Base-by-base conservation (phyloP, 805 yeast genomes). In the Hanseniaspora vineae region DNA sequence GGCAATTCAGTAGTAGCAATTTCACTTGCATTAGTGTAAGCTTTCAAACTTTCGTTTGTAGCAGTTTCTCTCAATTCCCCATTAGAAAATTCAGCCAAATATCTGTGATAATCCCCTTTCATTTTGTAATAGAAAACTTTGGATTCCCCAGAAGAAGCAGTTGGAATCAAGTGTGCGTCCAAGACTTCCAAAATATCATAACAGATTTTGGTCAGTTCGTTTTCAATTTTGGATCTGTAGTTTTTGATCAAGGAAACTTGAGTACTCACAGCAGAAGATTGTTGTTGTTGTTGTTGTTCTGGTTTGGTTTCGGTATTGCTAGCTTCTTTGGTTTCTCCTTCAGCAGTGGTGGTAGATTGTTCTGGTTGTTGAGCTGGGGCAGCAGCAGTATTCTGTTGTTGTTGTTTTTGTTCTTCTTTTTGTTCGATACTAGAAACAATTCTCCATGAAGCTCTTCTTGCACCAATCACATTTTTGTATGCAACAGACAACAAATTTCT, bases 41-140 rank as follows among this genome's bases (percentile, higher is more conserved):
- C 90, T 69, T 87, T 95, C 65, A 88, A 78, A 39, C 97, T 90
- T 56, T 82, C 76, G 61, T 84, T 88, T 46, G 97, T 92, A 54
- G 96, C 94, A 56, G 77, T 87, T 67, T 88, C 86, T 67, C 96
- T 85, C 71, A 82, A 84, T 58, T 88, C 97, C 55, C 85, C 80
- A 60, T 80, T 76, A 53, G 97, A 90, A 65, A 90, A 92, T 75
- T 90, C 98, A 54, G 97, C 97, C 72, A 90, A 78, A 71, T 90
- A 90, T 76, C 98, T 95, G 76, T 89, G 95, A 77, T 90, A 90
- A 70, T 90, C 98, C 77, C 97, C 98, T 76, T 90, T 90, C 97
- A 90, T 90, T 79, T 90, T 90, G 75, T 86, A 88, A 78, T 90
- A 90, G 71, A 90, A 90, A 49, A 90, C 97, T 77, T 90, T 88